These are phyloP conservation scores for Thraustochytrium sp. DNA, from an alignment of 352 stramenopile genomes.

Conservation along the genomic window DNA sequence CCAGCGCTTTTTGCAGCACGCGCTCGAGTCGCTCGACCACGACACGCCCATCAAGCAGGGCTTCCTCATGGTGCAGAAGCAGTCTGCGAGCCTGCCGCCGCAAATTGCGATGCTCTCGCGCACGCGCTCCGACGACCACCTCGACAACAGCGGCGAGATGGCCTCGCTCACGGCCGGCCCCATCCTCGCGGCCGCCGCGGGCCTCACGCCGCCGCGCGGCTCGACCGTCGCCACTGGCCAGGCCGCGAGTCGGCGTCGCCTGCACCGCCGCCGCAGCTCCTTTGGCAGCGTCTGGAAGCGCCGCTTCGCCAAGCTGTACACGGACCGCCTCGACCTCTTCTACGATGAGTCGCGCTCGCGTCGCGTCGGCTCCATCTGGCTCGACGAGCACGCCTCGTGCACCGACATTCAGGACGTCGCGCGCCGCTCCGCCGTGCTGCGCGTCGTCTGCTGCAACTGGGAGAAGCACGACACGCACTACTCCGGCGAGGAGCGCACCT, in stretches of 20 bases:
- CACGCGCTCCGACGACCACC: too few species aligned
- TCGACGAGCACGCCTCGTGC: background rate
- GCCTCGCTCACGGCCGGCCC: too few species aligned
- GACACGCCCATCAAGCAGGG: background rate
- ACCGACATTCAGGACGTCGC: background rate
- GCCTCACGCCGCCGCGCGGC: background rate
- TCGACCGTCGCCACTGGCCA: background rate
- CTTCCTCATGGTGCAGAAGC: background rate
- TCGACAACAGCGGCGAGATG: background rate
- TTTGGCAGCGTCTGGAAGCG: slow-evolving; percentile 1
- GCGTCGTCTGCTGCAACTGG: background rate
- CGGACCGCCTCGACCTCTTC: background rate
- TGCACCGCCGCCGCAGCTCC: background rate
- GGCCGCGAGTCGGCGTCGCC: background rate
- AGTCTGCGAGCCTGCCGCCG: background rate
- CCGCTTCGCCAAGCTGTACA: background rate
- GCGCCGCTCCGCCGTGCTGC: background rate
- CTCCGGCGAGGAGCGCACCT: background rate
- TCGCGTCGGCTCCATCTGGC: background rate
- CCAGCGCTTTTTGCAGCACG: background rate
- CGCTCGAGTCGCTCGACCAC: background rate
- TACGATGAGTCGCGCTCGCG: background rate
- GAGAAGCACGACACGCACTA: background rate
- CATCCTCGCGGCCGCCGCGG: too few species aligned
- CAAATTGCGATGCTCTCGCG: too few species aligned